Conservation (phyloP, 2,329 filamentous ascomycete species). For the Tolypocladium pustulatum region DNA sequence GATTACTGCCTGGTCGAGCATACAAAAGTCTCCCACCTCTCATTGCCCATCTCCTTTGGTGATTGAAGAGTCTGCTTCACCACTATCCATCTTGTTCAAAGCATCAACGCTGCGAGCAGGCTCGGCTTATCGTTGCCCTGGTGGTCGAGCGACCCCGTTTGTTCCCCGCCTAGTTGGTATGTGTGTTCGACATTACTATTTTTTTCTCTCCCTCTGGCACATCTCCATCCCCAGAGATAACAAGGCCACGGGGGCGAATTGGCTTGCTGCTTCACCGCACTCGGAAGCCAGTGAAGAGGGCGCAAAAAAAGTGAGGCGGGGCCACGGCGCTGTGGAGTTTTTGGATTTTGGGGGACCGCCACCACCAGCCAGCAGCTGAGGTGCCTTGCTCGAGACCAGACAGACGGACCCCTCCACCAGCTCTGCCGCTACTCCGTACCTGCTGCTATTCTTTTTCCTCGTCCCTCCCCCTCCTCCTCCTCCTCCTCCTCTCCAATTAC, state of each 20-base stretch:
- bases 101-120: too few species aligned
- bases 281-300: not conserved
- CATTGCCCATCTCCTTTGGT: not conserved
- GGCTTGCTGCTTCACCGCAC: not conserved
- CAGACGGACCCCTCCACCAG: not conserved
- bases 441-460: not conserved
- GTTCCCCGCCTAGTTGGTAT: not conserved
- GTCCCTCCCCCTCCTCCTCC: not conserved
- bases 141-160: not conserved
- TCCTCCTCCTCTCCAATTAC: not conserved
- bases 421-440: not conserved
- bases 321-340: not conserved
- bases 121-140: not conserved
- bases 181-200: not conserved
- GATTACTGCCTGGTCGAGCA: not conserved
- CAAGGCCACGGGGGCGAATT: not conserved
- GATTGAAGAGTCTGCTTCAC: not conserved
- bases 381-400: not conserved
- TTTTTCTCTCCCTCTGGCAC: not conserved
- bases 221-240: not conserved
- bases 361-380: too few species aligned
- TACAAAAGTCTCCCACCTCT: not conserved
- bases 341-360: not conserved
- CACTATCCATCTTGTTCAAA: not conserved
- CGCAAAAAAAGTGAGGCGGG: not conserved